Base-by-base conservation (phyloP, 139 green algal species). In the Eudorina sp. region DNA sequence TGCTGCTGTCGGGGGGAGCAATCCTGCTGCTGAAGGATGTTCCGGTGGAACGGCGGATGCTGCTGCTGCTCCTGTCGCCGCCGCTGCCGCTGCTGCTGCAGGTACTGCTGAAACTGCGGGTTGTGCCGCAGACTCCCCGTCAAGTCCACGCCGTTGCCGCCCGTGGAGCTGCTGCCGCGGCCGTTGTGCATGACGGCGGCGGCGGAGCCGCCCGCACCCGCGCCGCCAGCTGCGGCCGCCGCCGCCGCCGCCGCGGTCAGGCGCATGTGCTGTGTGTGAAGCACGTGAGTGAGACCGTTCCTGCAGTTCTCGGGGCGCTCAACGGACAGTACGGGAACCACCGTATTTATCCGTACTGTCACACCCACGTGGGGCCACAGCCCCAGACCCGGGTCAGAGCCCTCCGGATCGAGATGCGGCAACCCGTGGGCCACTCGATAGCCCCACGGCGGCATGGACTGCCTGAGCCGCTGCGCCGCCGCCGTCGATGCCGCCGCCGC, bases 231-330 rank as follows among this genome's bases (percentile, higher is more conserved):
- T 23, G n/a, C 66, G 34, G 38, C 66, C 66, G 66, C 31, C 66
- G 66, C 18, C 25, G 66, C 66, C 66, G 66, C 66, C 66, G 31
- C 19, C 66, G 66, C 38, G 36, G 21, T 48, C 19, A 18, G 55
- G 19, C 66, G 66, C 66, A 75, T 75, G 38, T 75, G 66, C 31
- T 75, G 66, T 9, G n/a, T 79, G 38, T 79, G 70, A 1, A 79
- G 40, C 25, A 79, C 40, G 34, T 79, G 70, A 16, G 70, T 53
- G 13, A 79, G 70, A 19, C 40, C 70, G 27, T 19, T 13, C 40
- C 55, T 79, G 27, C 11, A 23, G 7, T 55, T 41, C 27, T 53
- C 40, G 40, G 1, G 8, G 40, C 40, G 70, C 27, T 79, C 70
- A 14, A 79, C 40, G 7, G 16, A 14, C 41, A 79, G 70, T 23